phyloP scores from a whole-genome alignment of 1,284 basidiomycete species.

The Melampsora americana region DNA sequence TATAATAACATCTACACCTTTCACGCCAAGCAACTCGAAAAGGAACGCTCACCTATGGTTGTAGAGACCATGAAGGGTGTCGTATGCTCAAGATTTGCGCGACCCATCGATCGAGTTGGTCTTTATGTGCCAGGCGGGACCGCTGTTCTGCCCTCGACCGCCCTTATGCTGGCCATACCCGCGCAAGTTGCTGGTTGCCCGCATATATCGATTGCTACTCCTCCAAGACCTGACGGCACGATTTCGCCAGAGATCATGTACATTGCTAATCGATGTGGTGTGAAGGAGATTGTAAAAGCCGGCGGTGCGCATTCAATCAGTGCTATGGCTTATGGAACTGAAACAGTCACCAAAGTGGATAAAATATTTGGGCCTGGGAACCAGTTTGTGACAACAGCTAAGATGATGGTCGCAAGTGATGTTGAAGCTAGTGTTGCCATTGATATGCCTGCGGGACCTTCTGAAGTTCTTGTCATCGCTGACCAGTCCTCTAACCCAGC shows the following conservation, averaged over 20 bases:
- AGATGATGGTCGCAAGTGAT: conserved; percentile 82
- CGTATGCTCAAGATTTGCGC: conserved; percentile 85
- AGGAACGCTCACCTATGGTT: conserved; percentile 62
- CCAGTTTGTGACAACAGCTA: conserved; percentile 76
- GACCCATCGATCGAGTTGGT: conserved; percentile 90
- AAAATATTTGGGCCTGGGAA: conserved; percentile 91
- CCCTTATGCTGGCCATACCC: conserved; percentile 95
- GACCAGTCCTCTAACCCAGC: conserved; percentile 79
- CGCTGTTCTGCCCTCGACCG: conserved; percentile 91
- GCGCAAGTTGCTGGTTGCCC: conserved; percentile 95
- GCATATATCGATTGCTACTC: conserved; percentile 89
- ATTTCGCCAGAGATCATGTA: conserved; percentile 94
- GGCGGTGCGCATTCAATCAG: conserved; percentile 98
- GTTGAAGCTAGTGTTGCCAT: conserved; percentile 95
- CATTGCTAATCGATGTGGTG: conserved; percentile 81
- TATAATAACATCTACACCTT: conserved; percentile 83
- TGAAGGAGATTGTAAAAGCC: conserved; percentile 80
- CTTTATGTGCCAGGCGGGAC: conserved; percentile 97
- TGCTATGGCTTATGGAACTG: conserved; percentile 92
- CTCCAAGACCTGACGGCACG: conserved; percentile 81
- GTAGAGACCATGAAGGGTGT: conserved; percentile 99
- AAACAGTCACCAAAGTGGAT: conserved; percentile 96
- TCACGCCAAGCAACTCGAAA: conserved; percentile 77
- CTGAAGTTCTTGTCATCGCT: conserved; percentile 91
- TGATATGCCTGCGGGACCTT: conserved; percentile 98